Evolutionary conservation across 371 early-diverging fungal species (phyloP), one percentile per base, ranked within the genome.

Genomic region (Zychaea mexicana): DNA sequence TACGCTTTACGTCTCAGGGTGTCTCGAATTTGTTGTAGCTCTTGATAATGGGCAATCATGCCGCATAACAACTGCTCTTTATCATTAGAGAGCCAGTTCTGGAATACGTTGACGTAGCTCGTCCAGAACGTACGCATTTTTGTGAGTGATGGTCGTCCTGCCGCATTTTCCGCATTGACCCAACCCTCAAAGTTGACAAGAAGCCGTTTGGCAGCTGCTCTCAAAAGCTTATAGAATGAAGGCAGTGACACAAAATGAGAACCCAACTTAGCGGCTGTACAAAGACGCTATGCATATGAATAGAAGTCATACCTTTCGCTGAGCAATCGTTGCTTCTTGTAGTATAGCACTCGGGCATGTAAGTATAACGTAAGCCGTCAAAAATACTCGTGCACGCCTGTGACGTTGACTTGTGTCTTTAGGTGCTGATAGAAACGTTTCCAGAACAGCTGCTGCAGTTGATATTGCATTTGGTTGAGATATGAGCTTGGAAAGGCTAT

Each of bases 1-100:
- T 79, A 81, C 7, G 84, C 78, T 54, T 83, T 79, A 19, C 70
- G 74, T 42, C 86, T 77, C 30, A 93, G 82, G 5, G 84, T 83
- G 15, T 86, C 73, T 78, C 87, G 88, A 0, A 92, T 66, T 8
- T 80, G 72, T 36, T 85, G 88, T 8, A 92, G 77, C 46, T 91
- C 90, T 33, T 89, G 67, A 57, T 82, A 91, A 71, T 93, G 90
- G 2, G 73, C 70, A 31, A 86, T 80, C 63, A 90, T 76, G 47
- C 80, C 83, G 17, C 74, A 71, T 2, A 88, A 61, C 7, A 92
- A 67, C 56, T 87, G 76, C 36, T 78, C 70, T 15, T 82, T 79
- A 67, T 93, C 94, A 36, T 73, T 70, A 24, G 73, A 65, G 67
- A 92, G 92, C 92, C 91, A 92, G 12, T 71, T 67, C 57, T 90